phyloP scores from a whole-genome alignment of 1,284 basidiomycete species.

The Butyriboletus appendiculatus region DNA sequence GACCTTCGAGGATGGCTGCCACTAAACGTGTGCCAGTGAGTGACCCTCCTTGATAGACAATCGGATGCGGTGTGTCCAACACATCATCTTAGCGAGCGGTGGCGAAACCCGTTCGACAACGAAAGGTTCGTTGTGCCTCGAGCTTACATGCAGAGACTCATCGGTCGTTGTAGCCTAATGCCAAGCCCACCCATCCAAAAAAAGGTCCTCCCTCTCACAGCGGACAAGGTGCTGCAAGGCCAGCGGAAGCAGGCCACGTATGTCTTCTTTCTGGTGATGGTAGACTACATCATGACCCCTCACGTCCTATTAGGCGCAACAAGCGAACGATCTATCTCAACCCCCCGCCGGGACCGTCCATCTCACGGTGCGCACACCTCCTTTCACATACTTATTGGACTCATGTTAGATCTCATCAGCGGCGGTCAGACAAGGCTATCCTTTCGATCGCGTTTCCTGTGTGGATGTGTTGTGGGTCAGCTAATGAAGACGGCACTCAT shows the following conservation, averaged over 20 bases:
- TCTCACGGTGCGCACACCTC: neutral
- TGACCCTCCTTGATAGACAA: neutral
- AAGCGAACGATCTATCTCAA: neutral
- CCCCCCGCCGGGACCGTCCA: neutral
- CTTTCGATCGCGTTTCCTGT: neutral
- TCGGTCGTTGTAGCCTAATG: no score
- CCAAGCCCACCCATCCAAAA: no score
- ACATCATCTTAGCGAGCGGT: neutral
- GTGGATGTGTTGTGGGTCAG: neutral
- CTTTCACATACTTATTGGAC: neutral
- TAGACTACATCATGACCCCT: neutral
- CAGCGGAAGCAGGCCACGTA: no score
- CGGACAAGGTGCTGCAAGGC: no score
- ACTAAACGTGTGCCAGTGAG: neutral
- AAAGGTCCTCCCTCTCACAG: no score
- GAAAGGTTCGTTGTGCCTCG: neutral
- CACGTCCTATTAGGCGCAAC: neutral
- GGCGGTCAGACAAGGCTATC: neutral
- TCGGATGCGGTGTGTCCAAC: neutral
- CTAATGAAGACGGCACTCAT: neutral
- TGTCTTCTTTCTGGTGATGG: neutral
- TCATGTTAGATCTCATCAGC: neutral
- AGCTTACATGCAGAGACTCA: neutral
- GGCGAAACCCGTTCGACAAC: neutral
- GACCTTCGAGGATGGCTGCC: no score